These are phyloP conservation scores for Colletotrichum neosansevieriae DNA, from an alignment of 2,329 filamentous ascomycete species.

Conservation along the genomic window DNA sequence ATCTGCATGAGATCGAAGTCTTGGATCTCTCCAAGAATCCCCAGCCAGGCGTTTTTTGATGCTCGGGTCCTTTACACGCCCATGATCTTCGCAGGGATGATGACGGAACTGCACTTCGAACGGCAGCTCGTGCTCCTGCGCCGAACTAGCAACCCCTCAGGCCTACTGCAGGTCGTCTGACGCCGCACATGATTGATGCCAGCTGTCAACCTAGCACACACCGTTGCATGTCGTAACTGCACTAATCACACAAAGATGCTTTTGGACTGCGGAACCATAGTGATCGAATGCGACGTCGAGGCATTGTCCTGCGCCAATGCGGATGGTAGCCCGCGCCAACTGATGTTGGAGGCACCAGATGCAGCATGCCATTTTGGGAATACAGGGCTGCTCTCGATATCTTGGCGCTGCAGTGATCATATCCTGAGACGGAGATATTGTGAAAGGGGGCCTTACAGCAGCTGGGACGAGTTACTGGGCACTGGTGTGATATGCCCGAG, in stretches of 20 bases:
- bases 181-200: not conserved
- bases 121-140: conserved; percentile 24
- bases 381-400: not conserved
- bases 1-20: conserved; percentile 27
- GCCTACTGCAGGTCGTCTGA: conserved; percentile 36
- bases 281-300: conserved; percentile 14
- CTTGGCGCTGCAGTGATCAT: not conserved
- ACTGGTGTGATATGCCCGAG: not conserved
- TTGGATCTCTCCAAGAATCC: conserved; percentile 22
- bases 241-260: conserved; percentile 9
- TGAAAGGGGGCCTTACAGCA: not conserved
- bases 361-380: conserved; percentile 23
- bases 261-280: not conserved
- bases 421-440: not conserved
- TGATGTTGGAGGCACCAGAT: conserved; percentile 19
- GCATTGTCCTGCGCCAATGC: not conserved
- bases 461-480: not conserved
- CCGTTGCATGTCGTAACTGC: conserved; percentile 7
- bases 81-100: conserved; percentile 35
- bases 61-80: not conserved
- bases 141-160: conserved; percentile 16
- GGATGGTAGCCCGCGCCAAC: conserved; percentile 4
- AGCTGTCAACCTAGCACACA: not conserved
- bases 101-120: conserved; percentile 18
- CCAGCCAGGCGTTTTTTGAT: not conserved